A percentile compares a stretch with the other conserved stretches of the same genome.
phyloP scores from a whole-genome alignment of 2,329 filamentous ascomycete genomes.

The Colletotrichum falcatum region DNA sequence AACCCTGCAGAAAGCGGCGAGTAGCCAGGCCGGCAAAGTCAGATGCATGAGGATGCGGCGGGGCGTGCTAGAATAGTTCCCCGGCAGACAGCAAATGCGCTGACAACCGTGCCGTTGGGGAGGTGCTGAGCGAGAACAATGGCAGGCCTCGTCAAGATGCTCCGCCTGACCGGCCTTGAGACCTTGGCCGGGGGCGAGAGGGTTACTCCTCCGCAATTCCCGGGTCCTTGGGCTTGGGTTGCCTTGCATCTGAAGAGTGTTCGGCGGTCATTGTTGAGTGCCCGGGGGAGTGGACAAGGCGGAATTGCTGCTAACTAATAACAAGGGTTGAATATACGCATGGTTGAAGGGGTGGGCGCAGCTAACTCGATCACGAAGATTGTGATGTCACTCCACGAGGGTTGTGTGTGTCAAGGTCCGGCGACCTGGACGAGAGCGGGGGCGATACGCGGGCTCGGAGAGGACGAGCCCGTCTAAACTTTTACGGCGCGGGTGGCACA shows the following conservation, averaged over 20 bases:
- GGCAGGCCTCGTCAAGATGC: constrained; percentile 60
- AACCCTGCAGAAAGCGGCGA: constrained; percentile 50
- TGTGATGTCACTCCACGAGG: background rate
- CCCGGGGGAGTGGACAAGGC: constrained; percentile 18
- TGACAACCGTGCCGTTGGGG: too few species aligned
- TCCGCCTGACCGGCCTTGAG: constrained; percentile 26
- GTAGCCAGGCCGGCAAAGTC: too few species aligned
- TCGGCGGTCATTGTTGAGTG: constrained; percentile 31
- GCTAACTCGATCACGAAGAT: background rate
- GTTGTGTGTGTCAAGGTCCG: background rate
- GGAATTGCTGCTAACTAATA: constrained; percentile 2
- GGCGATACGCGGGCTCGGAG: background rate
- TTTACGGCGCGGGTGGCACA: background rate
- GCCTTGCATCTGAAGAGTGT: constrained; percentile 15
- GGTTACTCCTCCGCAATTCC: constrained; percentile 32
- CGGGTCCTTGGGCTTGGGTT: constrained; percentile 19
- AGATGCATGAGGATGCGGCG: too few species aligned
- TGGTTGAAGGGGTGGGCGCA: constrained; percentile 12
- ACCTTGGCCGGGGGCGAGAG: constrained; percentile 12
- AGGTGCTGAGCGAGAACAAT: too few species aligned
- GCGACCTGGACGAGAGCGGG: background rate
- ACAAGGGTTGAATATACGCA: constrained; percentile 5
- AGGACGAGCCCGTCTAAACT: background rate
- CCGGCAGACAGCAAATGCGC: too few species aligned
- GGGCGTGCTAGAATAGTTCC: too few species aligned